Base-by-base conservation (phyloP, 148 eudicot species). In the Amaranthus palmeri region DNA sequence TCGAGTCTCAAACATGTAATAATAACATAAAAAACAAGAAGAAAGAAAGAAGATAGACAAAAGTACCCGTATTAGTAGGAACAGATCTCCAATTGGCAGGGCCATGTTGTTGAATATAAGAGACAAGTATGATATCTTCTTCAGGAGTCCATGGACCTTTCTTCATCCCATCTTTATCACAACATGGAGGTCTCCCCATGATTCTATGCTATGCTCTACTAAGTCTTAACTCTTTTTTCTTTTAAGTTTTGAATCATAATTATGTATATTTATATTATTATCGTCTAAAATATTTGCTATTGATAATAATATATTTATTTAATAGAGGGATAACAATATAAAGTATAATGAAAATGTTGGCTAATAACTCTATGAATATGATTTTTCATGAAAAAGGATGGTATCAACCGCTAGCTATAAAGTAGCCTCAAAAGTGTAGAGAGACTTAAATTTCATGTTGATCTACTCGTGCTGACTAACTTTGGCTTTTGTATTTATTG, bases 111-210 rank as follows among this genome's bases (percentile, higher is more conserved):
- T 88, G 92, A 66, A 88, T 80, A 58, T 88, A 88, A 17, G 92
- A 83, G 53, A 88, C 89, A 18, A 88, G 78, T 25, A 88, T 84
- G 72, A 88, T 88, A 54, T 88, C 92, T 82, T 88, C 92, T 73
- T 88, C 92, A 66, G 92, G 92, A 50, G 92, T 88, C 92, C 92
- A 88, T 43, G 92, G 92, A 66, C 92, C 92, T 82, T 88, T 88
- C 84, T 88, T 88, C 78, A 88, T 84, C 25, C 89, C 89, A 64
- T 82, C 86, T 81, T 85, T 88, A 17, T 88, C 92, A 73, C 89
- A 88, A 53, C 92, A 88, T 25, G 89, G 92, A 53, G 92, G 89
- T 54, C 89, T 85, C 64, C 91, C 91, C 92, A 88, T 88, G 61
- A 25, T 25, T 25, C 36, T 25, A n/a, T n/a, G n/a, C n/a, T n/a